A percentile compares a stretch with the other conserved stretches of the same genome.
These are phyloP conservation scores for Hemisphaericaspora lyxosophila DNA, from an alignment of 1,139 yeast genomes.

Conservation along the genomic window DNA sequence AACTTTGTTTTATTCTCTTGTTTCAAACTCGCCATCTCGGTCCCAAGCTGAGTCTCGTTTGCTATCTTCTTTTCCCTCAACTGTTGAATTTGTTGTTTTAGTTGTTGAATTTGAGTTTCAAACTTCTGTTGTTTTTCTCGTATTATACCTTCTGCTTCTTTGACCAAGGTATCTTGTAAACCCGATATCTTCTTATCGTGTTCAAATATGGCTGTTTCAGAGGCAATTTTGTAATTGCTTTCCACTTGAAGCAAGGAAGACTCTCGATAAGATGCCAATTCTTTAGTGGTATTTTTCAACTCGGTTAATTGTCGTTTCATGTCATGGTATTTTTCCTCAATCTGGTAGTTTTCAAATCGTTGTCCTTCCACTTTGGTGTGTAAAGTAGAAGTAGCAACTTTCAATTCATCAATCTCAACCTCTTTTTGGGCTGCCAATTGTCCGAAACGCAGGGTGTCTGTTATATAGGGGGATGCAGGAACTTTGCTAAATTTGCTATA, in stretches of 20 bases:
- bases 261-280: constrained; percentile 27
- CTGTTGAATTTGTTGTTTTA: constrained; percentile 16
- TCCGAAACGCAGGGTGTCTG: too few relatives aligned
- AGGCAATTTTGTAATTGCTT: constrained; percentile 27
- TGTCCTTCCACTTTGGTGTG: constrained; percentile 38
- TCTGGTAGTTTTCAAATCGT: constrained; percentile 38
- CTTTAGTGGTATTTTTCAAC: constrained; percentile 29
- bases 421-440: constrained; percentile 13
- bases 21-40: constrained; percentile 27
- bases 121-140: constrained; percentile 18
- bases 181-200: constrained; percentile 35
- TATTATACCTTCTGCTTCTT: constrained; percentile 36
- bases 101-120: constrained; percentile 5
- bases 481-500: too few relatives aligned
- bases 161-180: constrained; percentile 35
- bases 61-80: constrained; percentile 8
- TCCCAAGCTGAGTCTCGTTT: constrained; percentile 21
- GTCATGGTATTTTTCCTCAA: constrained; percentile 32
- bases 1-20: constrained; percentile 16
- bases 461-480: too few relatives aligned
- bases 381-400: constrained; percentile 27
- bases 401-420: constrained; percentile 15
- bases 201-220: constrained; percentile 33
- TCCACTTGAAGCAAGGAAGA: constrained; percentile 29
- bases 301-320: constrained; percentile 20